Percentiles rank a stretch among this genome's conserved stretches.
These are phyloP conservation scores for Papiliotrema nemorosa DNA, from an alignment of 1,284 basidiomycete genomes.

Conservation along the genomic window DNA sequence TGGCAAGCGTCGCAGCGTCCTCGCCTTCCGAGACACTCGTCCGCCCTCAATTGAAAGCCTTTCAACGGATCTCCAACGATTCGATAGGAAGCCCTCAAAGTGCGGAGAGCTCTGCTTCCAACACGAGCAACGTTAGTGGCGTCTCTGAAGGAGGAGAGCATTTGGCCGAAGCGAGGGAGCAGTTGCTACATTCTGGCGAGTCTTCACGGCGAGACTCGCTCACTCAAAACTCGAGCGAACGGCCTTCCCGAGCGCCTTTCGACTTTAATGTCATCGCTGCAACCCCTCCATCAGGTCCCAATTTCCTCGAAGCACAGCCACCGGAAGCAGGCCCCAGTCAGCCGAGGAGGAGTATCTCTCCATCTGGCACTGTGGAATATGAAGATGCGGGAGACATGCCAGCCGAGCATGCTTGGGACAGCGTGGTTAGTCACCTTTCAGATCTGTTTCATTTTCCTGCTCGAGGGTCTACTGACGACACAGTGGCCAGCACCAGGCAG, in stretches of 20 bases:
- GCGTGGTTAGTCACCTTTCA: constrained; percentile 36
- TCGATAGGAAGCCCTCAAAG: constrained; percentile 17
- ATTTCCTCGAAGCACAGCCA: constrained; percentile 8
- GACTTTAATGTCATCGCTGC: constrained; percentile 20
- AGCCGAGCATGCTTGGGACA: constrained; percentile 42
- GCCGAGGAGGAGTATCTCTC: constrained; percentile 8
- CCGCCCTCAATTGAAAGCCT: constrained; percentile 21
- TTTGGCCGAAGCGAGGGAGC: constrained; percentile 29
- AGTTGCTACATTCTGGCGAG: constrained; percentile 12
- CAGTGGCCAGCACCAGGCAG: constrained; percentile 40
- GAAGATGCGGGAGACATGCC: constrained; percentile 12
- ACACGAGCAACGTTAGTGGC: background rate
- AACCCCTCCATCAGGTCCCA: constrained; percentile 24
- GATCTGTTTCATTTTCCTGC: background rate
- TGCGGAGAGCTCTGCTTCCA: constrained; percentile 13
- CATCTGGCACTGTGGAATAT: background rate
- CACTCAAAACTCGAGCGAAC: background rate
- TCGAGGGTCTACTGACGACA: constrained; percentile 2
- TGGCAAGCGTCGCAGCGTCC: background rate
- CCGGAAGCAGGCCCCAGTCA: constrained; percentile 11
- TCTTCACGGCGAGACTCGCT: constrained; percentile 4
- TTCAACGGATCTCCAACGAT: constrained; percentile 33
- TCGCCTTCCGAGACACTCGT: background rate
- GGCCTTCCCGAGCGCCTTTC: background rate
- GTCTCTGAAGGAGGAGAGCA: constrained; percentile 29